phyloP scores from a whole-genome alignment of 768 basidiomycete genomes.

The Pilatotrama ljubarskyi region DNA sequence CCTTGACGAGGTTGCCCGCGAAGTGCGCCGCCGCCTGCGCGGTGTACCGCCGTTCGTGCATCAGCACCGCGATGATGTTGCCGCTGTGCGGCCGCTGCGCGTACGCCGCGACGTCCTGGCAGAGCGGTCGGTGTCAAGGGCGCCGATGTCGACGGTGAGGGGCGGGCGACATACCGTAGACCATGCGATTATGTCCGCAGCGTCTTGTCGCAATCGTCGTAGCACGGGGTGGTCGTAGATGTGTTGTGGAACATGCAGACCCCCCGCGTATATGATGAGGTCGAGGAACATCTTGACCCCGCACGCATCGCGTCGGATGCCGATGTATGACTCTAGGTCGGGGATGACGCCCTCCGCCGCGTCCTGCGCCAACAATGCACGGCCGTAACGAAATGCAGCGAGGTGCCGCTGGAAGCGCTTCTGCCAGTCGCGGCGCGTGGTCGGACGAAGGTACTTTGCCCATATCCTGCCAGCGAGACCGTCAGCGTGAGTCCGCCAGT shows the following conservation, averaged over 20 bases:
- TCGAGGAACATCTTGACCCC: slow-evolving; percentile 52
- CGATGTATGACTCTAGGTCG: slow-evolving; percentile 48
- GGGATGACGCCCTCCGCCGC: slow-evolving; percentile 34
- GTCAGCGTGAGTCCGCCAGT: too few relatives aligned
- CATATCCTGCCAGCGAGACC: slow-evolving; percentile 36
- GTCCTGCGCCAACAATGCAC: slow-evolving; percentile 31
- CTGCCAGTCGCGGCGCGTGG: slow-evolving; percentile 41
- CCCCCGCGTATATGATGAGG: slow-evolving; percentile 53
- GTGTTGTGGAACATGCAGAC: slow-evolving; percentile 40
- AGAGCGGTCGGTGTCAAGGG: too few relatives aligned
- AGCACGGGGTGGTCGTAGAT: background rate
- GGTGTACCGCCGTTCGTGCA: too few relatives aligned
- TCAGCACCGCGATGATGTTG: too few relatives aligned
- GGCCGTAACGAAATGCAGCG: slow-evolving; percentile 36
- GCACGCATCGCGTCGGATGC: slow-evolving; percentile 46
- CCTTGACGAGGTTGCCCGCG: too few relatives aligned
- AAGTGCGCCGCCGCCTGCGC: too few relatives aligned
- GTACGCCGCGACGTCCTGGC: too few relatives aligned
- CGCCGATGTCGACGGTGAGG: too few relatives aligned
- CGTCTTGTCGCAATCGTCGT: too few relatives aligned
- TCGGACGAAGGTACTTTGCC: slow-evolving; percentile 36
- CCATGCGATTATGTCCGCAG: too few relatives aligned
- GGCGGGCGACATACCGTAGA: too few relatives aligned
- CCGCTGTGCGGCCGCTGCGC: too few relatives aligned
- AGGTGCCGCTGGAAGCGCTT: slow-evolving; percentile 42